Conservation (phyloP, 805 yeast genomes). For the Zygotorulaspora chibaensis region DNA sequence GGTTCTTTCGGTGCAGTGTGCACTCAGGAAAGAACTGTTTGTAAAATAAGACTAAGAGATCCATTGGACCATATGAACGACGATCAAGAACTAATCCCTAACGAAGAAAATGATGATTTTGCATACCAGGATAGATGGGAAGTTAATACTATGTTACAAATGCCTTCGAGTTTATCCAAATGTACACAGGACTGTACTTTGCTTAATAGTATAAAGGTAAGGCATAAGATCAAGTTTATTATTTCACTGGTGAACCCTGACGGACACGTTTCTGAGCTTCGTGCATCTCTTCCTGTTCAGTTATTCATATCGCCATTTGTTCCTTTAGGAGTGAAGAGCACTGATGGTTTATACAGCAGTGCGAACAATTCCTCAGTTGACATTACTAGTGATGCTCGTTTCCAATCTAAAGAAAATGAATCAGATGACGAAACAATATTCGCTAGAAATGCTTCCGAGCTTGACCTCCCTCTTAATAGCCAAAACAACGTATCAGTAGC, state of each 20-base stretch:
- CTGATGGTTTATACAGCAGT: constrained; percentile 14
- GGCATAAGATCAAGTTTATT: constrained; percentile 82
- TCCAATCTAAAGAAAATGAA: constrained; percentile 16
- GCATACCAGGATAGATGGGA: constrained; percentile 66
- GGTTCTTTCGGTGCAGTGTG: constrained; percentile 55
- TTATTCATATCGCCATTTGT: constrained; percentile 81
- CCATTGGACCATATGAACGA: constrained; percentile 31
- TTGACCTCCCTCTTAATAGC: constrained; percentile 20
- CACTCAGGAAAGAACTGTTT: constrained; percentile 58
- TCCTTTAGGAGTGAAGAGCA: constrained; percentile 43
- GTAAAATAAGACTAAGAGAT: constrained; percentile 45
- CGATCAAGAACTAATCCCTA: constrained; percentile 27
- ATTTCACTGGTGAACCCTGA: constrained; percentile 80
- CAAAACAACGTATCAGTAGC: constrained; percentile 15
- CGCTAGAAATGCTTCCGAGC: constrained; percentile 35
- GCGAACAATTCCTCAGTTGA: constrained; percentile 10
- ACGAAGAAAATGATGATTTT: constrained; percentile 21
- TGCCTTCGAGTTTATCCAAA: constrained; percentile 70
- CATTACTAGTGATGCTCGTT: constrained; percentile 2
- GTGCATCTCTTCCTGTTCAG: constrained; percentile 83
- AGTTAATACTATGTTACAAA: constrained; percentile 49
- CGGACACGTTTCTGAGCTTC: constrained; percentile 85
- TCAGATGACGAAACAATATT: constrained; percentile 41
- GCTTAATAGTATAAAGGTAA: constrained; percentile 63
- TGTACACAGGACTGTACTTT: constrained; percentile 87